phyloP scores from a whole-genome alignment of 1,284 basidiomycete species.

The Apiotrichum montevideense region DNA sequence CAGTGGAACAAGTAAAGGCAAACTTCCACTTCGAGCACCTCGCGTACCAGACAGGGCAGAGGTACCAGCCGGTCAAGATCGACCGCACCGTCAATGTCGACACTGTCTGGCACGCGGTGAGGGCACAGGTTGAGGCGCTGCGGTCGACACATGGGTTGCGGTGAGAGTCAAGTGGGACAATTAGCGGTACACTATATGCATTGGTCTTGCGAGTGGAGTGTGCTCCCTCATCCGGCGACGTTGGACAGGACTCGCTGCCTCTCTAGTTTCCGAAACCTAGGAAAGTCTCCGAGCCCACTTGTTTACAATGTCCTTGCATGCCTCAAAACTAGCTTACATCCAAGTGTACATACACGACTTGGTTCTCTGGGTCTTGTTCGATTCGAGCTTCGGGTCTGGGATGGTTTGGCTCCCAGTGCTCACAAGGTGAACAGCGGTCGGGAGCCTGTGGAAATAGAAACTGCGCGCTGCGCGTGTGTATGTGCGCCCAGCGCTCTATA shows the following conservation, averaged over 20 bases:
- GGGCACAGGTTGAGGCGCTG: neutral
- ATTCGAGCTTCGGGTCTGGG: neutral
- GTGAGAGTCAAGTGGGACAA: too few species aligned
- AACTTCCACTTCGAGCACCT: constrained; percentile 44
- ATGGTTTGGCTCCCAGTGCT: neutral
- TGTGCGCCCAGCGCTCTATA: too few species aligned
- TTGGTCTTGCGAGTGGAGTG: too few species aligned
- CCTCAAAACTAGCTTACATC: neutral
- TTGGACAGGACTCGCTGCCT: too few species aligned
- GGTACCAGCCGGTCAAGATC: constrained; percentile 24
- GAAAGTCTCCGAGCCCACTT: too few species aligned
- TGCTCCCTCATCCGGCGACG: too few species aligned
- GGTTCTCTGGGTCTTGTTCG: neutral
- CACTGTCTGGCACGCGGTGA: constrained; percentile 22
- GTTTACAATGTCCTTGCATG: neutral
- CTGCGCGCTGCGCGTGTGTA: too few species aligned
- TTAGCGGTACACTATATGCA: too few species aligned
- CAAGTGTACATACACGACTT: neutral
- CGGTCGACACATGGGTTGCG: too few species aligned
- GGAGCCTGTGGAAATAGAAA: too few species aligned
- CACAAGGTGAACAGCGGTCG: too few species aligned
- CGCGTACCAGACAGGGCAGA: constrained; percentile 28
- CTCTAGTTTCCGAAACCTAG: too few species aligned
- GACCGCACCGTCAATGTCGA: constrained; percentile 25
- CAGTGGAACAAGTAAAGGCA: constrained; percentile 17